Conservation (phyloP, 2,329 filamentous ascomycete species). For the Karstenula rhodostoma region DNA sequence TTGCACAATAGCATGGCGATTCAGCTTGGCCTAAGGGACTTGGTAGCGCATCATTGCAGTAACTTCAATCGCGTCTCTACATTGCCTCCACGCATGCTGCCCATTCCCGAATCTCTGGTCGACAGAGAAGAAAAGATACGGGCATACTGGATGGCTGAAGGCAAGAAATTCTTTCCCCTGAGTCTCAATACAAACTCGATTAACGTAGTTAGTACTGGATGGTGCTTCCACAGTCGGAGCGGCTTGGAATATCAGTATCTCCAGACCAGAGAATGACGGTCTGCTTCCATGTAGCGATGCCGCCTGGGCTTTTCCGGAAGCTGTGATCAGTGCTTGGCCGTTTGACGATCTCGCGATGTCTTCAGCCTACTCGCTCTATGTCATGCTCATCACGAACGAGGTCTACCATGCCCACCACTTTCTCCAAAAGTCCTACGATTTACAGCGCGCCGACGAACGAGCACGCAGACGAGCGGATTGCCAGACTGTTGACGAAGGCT, state of each 20-base stretch:
- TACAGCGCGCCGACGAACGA: conserved; percentile 29
- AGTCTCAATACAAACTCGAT: background rate
- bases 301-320: conserved; percentile 34
- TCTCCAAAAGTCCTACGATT: conserved; percentile 35
- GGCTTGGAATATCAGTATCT: conserved; percentile 36
- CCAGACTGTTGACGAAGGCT: conserved; percentile 31
- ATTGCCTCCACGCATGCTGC: conserved; percentile 36
- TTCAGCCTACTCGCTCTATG: conserved; percentile 34
- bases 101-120: conserved; percentile 38
- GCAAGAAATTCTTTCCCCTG: background rate
- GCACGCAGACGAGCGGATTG: conserved; percentile 34
- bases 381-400: conserved; percentile 35
- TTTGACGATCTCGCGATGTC: conserved; percentile 30
- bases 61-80: conserved; percentile 40
- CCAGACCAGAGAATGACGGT: conserved; percentile 23
- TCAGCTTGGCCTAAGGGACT: conserved; percentile 38
- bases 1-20: conserved; percentile 33
- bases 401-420: conserved; percentile 36
- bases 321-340: conserved; percentile 29
- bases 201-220: conserved; percentile 35
- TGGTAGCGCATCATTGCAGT: conserved; percentile 39
- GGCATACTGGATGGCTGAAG: conserved; percentile 50
- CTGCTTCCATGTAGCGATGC: conserved; percentile 37
- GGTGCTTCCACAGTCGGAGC: conserved; percentile 44
- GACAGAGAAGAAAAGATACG: conserved; percentile 47